Base-by-base conservation (phyloP, 208 protist genomes). In the Spironucleus salmonicida region DNA sequence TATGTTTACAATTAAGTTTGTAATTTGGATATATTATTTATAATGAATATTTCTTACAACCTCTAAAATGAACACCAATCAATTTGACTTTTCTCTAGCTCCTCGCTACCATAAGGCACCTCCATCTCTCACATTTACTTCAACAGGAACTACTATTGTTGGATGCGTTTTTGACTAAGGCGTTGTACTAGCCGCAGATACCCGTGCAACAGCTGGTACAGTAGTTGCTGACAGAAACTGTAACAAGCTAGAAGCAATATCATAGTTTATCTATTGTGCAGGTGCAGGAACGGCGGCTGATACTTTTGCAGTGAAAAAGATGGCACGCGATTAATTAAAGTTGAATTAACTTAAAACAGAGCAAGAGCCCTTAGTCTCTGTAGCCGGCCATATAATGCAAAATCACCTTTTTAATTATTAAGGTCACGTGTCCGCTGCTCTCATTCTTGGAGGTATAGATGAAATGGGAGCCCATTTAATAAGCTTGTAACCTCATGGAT, bases 241-340 rank as follows among this genome's bases (percentile, higher is more conserved):
- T 88, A 86, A 93, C 75, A 99, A 99, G 88, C 97, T 99, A 79
- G 96, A 99, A 84, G 97, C 98, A 87, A 98, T 99, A 84, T 92
- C 96, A 11, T 90, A 93, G 53, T 98, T 98, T 79, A 99, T 99
- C 42, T 98, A 94, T 87, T 98, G 95, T 87, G 97, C 94, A 81
- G 96, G 97, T 80, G 96, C 97, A 41, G 97, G 97, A 69, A 99
- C 96, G 11, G 91, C 96, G 13, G 96, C 96, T 0, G 97, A 99
- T 85, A 98, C 93, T 9, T 93, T 93, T 62, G 79, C 85, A 39
- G 79, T 86, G 27, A 93, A 90, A 62, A 88, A 88, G 62, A 87
- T 98, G 78, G 90, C 97, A 30, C 86, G 87, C 42, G 88, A 89
- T 13, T 85, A 97, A 81, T 84, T 98, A 39, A 82, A 89, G 38